Conservation (phyloP, 495 filamentous ascomycete species). For the Penicillium diatomitis region DNA sequence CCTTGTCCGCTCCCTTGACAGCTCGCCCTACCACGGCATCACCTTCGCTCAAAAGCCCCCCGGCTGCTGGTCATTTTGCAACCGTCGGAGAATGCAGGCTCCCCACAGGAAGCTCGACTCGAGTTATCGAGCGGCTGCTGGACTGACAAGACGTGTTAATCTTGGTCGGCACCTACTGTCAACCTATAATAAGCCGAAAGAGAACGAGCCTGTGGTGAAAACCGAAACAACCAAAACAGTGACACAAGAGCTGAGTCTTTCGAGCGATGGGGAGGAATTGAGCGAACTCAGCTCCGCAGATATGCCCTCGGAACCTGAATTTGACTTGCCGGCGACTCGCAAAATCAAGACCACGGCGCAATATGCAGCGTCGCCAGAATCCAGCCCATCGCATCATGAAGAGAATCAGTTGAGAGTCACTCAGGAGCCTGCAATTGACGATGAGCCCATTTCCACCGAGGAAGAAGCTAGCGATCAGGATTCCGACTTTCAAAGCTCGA, state of each 20-base stretch:
- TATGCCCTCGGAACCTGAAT: not conserved
- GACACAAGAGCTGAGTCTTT: not conserved
- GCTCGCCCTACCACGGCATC: not conserved
- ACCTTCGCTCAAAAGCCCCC: not conserved
- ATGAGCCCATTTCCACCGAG: slow-evolving; percentile 23
- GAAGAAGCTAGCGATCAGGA: slow-evolving; percentile 11
- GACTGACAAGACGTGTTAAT: slow-evolving; percentile 5
- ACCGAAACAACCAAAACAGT: not conserved
- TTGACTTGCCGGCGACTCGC: not conserved
- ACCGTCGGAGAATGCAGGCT: slow-evolving; percentile 5
- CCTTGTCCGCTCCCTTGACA: not conserved
- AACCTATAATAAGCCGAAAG: slow-evolving; percentile 9
- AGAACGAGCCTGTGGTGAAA: not conserved
- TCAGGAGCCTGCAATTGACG: slow-evolving; percentile 9
- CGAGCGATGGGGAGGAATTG: not conserved
- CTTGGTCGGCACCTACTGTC: slow-evolving; percentile 11
- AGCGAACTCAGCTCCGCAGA: not conserved
- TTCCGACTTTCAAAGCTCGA: not conserved
- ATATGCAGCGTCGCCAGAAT: not conserved
- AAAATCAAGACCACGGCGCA: not conserved
- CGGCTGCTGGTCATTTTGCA: too few relatives aligned
- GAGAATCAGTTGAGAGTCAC: not conserved
- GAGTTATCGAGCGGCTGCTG: slow-evolving; percentile 16
- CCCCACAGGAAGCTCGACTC: slow-evolving; percentile 15
- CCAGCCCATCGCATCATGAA: not conserved